Evolutionary conservation across 2,329 filamentous ascomycete genomes (phyloP), one percentile per base, ranked within the genome.

Genomic region (Onygenales sp.): DNA sequence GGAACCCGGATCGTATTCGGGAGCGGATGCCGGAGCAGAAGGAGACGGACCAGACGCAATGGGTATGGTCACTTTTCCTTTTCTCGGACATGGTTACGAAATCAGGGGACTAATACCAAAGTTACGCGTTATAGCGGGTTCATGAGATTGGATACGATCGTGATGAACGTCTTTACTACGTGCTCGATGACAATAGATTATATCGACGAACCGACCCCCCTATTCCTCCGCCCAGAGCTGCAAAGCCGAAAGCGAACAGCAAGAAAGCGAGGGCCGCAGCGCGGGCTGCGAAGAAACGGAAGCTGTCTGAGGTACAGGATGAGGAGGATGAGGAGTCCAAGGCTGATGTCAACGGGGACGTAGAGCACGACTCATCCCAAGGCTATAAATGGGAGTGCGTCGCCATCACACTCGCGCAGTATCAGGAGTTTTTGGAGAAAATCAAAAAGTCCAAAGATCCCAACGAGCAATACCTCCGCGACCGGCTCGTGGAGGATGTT

Each of bases 131-230:
- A 44, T 58, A 77, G 77, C 76, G 75, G 58, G 62, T 70, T 52
- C 66, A 71, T 52, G 69, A 71, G 56, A 61, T 70, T 57, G 93
- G 93, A 8, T 97, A 89, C 83, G 93, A 98, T 67, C 79, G 83
- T 21, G 78, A 95, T 46, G 91, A 95, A 58, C 85, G 89, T 39
- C 84, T 84, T 37, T 95, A 97, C 66, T 95, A 86, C 64, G 85
- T 97, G 2, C 79, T 98, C 3, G 92, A 97, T 62, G 93, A 98
- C 67, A 94, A 96, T 62, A 82, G 93, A 57, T 76, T 98, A 42
- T 98, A 98, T 67, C 87, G 91, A 53, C 78, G 86, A 56, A 89
- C 87, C n/a, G 88, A 95, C 55, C 79, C 86, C 31, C 81, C 83
- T 1, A 76, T 81, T 2, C 79, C 82, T 6, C 70, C 80, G 11